Base-by-base conservation (phyloP, 108 stramenopile species). In the Nitzschia putrida region DNA sequence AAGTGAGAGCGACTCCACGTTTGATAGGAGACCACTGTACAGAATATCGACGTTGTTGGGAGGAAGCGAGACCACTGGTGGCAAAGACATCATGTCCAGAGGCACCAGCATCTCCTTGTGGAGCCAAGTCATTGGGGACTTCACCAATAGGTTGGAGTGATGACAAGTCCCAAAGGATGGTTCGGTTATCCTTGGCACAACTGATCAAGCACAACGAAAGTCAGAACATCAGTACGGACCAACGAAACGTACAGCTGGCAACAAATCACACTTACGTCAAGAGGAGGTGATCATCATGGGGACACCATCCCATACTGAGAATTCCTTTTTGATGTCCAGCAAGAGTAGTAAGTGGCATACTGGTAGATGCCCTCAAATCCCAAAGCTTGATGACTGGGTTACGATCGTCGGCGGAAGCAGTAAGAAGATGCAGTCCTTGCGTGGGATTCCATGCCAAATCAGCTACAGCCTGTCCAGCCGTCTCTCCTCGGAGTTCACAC, bases 381-480 rank as follows among this genome's bases (percentile, higher is more conserved):
- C 96, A 99, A 23, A 99, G 70, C 53, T 92, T 87, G 8, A 99
- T 69, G 53, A 96, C 93, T 7, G 95, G 95, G 59, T 91, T 90
- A 13, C 83, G 80, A 73, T 97, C 95, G 60, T 96, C 95, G 8
- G 83, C 89, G 6, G 89, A 87, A 23, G 96, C 97, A 9, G 97
- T 99, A 58, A 98, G 66, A 54, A 99, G 74, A 64, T 98, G 95
- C 53, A 97, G 81, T 4, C 98, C 98, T 66, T 97, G 83, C 11
- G 87, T 87, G 0, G 98, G 98, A 71, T 97, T 97, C 98, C 98
- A 99, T 8, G 82, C 83, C 12, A 99, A 55, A 61, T 93, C 95
- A 54, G 87, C 74, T 21, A 98, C 83, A 42, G 93, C 77, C 59
- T 71, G 54, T 5, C 68, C 75, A 3, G 84, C 68, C 5, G 68